phyloP scores from a whole-genome alignment of 164 flowering plant species.

The Saururus chinensis region DNA sequence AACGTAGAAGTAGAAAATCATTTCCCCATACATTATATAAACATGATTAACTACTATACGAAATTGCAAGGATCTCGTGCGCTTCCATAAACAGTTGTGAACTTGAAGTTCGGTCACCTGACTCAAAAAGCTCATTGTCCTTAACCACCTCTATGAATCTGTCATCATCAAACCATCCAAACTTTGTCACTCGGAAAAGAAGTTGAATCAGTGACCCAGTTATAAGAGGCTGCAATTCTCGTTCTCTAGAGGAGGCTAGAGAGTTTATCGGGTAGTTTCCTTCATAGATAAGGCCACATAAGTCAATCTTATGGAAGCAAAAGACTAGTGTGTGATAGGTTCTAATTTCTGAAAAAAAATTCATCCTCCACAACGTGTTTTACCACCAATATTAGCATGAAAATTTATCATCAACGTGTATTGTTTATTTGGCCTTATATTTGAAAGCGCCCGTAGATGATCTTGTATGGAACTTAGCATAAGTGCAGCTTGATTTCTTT shows the following conservation, averaged over 20 bases:
- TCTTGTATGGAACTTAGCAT: too few species aligned
- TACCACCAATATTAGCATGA: too few species aligned
- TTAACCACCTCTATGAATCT: constrained; percentile 74
- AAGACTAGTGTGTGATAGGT: not conserved
- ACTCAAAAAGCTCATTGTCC: constrained; percentile 68
- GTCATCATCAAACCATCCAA: constrained; percentile 98
- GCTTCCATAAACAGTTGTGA: not conserved
- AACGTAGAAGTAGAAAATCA: too few species aligned
- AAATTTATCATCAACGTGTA: too few species aligned
- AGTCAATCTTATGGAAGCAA: constrained; percentile 3
- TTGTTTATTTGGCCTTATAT: too few species aligned
- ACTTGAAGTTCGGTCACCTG: constrained; percentile 44
- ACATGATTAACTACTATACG: not conserved
- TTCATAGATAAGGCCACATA: constrained; percentile 24
- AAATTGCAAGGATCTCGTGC: not conserved
- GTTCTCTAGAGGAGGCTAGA: constrained; percentile 92
- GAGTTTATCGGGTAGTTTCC: constrained; percentile 83
- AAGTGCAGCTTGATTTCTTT: too few species aligned
- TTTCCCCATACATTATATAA: too few species aligned
- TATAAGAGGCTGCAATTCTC: constrained; percentile 81
- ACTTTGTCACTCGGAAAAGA: constrained; percentile 80
- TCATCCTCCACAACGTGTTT: too few species aligned
- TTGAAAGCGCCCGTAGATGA: too few species aligned
- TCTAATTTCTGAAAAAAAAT: too few species aligned
- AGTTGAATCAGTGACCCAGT: constrained; percentile 80